These are phyloP conservation scores for Pouteria campechiana DNA, from an alignment of 179 eudicot genomes.

Conservation along the genomic window DNA sequence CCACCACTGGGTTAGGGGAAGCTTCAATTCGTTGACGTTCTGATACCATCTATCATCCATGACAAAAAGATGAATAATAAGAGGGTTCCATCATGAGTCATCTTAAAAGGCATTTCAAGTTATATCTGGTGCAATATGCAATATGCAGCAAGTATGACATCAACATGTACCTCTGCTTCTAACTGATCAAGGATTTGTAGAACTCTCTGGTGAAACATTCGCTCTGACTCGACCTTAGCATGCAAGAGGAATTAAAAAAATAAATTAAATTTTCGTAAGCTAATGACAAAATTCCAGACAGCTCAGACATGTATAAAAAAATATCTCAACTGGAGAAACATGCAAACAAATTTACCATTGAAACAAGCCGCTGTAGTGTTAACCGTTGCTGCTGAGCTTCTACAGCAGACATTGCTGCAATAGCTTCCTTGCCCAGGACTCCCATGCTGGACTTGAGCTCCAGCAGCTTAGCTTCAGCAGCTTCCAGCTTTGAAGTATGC, in stretches of 20 bases:
- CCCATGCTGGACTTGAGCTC: conserved; percentile 77
- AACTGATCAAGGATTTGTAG: conserved; percentile 78
- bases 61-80: conserved; percentile 3
- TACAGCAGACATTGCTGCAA: conserved; percentile 87
- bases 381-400: conserved; percentile 90
- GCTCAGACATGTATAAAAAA: too few species aligned
- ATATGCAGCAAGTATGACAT: neutral
- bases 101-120: neutral
- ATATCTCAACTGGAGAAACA: too few species aligned
- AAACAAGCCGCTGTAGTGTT: conserved; percentile 77
- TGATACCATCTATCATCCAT: conserved; percentile 43
- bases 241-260: neutral
- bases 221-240: conserved; percentile 83
- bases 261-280: neutral
- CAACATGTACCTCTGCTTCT: conserved; percentile 93
- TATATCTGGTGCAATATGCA: neutral
- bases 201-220: conserved; percentile 56
- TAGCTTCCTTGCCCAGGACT: conserved; percentile 78
- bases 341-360: conserved; percentile 46
- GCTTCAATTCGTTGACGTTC: conserved; percentile 86
- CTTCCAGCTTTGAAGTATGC: conserved; percentile 52
- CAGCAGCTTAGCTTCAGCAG: conserved; percentile 68
- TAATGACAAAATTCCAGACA: too few species aligned
- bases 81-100: neutral
- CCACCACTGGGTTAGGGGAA: conserved; percentile 47